Base-by-base conservation (phyloP, 2,329 filamentous ascomycete genomes). In the Diaporthe sp. region DNA sequence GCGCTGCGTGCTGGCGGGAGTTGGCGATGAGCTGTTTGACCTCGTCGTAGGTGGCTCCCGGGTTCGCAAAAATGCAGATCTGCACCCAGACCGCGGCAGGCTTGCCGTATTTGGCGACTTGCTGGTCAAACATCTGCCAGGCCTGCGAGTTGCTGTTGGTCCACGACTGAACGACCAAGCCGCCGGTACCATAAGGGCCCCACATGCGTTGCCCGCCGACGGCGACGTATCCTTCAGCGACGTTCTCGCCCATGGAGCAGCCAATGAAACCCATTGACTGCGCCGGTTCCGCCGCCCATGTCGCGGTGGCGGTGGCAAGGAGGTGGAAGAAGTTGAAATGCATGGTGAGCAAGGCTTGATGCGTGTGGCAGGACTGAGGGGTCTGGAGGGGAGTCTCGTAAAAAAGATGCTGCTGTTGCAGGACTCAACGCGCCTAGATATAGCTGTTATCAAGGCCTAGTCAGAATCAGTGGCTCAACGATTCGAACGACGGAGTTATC, bases 211-310 rank as follows among this genome's bases (percentile, higher is more conserved):
- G 77, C 34, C 79, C 81, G 17, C 77, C 77, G 63, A 44, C 57
- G 34, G 80, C 77, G 31, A 81, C 79, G 76, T 82, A 81, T 68
- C 80, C 81, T 44, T 81, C 78, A n/a, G 80, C 81, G 13, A 81
- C 79, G 71, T 82, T 80, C 75, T 82, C 81, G 31, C 76, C 76
- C 80, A 82, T 82, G 49, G 80, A 82, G 76, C 81, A 82, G 58
- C 81, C 80, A 31, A 82, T 81, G 76, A 81, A 82, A 55, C 80
- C 80, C 80, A 82, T 82, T 1, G 80, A 75, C 70, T 79, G 55
- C 2, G 22, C 22, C 5, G 47, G 22, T 12, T 37, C 47, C 44
- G 31, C 47, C 3, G 63, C n/a, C 61, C 28, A 25, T 4, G 28
- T 20, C 4, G 61, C n/a, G 44, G 44, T 3, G 2, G 28, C 61